Evolutionary conservation across 495 filamentous ascomycete species (phyloP).

Genomic region (Penicillium atrosanguineum): DNA sequence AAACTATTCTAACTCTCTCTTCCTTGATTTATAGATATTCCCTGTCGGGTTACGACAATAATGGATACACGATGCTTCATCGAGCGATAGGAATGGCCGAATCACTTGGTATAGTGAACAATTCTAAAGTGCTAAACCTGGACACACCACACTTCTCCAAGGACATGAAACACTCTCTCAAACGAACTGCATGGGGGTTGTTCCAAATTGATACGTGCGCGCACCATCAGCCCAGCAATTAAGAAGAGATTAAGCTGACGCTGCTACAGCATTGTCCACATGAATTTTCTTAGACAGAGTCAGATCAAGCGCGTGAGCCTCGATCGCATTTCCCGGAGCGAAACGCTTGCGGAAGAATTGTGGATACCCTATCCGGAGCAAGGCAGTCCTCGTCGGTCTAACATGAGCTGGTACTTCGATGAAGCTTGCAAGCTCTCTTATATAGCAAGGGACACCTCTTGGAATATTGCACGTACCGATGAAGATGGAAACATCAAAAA

Average conservation of each 20-base stretch:
- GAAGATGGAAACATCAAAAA: conserved; percentile 12
- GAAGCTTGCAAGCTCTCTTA: conserved; percentile 30
- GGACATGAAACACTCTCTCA: conserved; percentile 25
- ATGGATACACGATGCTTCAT: conserved; percentile 32
- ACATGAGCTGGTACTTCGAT: conserved; percentile 31
- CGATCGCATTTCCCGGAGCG: conserved; percentile 13
- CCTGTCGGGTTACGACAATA: conserved; percentile 24
- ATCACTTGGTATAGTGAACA: conserved; percentile 26
- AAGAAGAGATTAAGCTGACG: not conserved
- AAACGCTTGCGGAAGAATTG: conserved; percentile 1
- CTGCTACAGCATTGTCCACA: conserved; percentile 29
- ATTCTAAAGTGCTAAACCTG: not conserved
- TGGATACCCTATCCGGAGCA: conserved; percentile 29
- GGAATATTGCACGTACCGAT: conserved; percentile 16
- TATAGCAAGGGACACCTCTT: conserved; percentile 24
- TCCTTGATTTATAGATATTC: conserved; percentile 22
- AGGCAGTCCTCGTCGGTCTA: conserved; percentile 10
- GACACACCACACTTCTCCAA: conserved; percentile 14
- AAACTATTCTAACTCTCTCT: not conserved
- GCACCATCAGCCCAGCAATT: not conserved
- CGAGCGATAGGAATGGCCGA: conserved; percentile 29
- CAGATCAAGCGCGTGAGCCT: conserved; percentile 24
- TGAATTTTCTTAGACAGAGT: conserved; percentile 30
- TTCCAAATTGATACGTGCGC: conserved; percentile 36
- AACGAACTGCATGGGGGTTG: conserved; percentile 32